Percentiles rank a stretch among this genome's conserved stretches.
Conservation (phyloP, 2,329 filamentous ascomycete genomes). For the Catunica adiposa region DNA sequence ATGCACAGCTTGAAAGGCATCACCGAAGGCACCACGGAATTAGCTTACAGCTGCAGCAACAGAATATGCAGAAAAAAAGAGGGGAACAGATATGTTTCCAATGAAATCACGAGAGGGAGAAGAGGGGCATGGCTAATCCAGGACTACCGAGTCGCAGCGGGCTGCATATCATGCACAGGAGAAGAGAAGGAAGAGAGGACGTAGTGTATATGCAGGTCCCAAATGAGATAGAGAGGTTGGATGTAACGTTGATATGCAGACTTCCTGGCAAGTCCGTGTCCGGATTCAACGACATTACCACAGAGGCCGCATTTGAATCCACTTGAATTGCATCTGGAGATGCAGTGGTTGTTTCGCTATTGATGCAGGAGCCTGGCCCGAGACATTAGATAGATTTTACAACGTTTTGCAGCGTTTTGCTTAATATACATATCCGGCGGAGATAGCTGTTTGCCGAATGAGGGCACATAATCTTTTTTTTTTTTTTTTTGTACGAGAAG, state of each 20-base stretch:
- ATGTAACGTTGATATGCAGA: conserved; percentile 2
- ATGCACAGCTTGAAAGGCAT: too few relatives aligned
- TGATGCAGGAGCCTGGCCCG: conserved; percentile 6
- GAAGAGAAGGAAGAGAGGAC: neutral
- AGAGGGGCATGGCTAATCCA: too few relatives aligned
- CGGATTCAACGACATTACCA: conserved; percentile 1
- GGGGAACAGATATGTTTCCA: neutral
- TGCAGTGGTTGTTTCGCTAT: conserved; percentile 7
- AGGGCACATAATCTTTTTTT: too few relatives aligned
- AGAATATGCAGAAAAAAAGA: neutral
- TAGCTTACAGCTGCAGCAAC: neutral
- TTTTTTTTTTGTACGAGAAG: too few relatives aligned
- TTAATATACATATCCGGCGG: too few relatives aligned
- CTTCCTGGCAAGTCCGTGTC: neutral
- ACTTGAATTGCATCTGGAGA: neutral
- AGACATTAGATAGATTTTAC: too few relatives aligned
- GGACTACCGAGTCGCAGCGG: neutral
- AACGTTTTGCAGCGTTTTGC: too few relatives aligned
- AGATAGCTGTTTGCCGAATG: neutral
- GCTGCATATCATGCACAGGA: neutral
- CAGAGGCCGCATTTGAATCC: neutral
- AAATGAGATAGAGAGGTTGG: neutral
- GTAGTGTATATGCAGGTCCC: neutral
- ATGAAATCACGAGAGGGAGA: neutral
- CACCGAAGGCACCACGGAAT: neutral